phyloP scores from a whole-genome alignment of 2,329 filamentous ascomycete species.

The Cladophialophora bantiana region DNA sequence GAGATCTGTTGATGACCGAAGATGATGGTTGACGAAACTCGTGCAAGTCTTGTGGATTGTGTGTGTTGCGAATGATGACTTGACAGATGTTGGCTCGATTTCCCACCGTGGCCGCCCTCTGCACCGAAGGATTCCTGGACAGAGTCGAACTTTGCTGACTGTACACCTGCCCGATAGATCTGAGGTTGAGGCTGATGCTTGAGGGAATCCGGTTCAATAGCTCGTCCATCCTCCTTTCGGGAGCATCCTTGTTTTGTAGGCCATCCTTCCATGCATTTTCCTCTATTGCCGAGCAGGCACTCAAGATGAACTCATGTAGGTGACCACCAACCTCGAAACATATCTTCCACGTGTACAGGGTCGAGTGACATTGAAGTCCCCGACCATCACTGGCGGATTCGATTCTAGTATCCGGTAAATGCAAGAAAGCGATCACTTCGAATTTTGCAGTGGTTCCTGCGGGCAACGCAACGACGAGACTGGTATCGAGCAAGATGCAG shows the following conservation, averaged over 20 bases:
- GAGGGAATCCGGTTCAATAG: conserved; percentile 58
- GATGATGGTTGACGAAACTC: conserved; percentile 47
- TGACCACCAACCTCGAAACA: conserved; percentile 79
- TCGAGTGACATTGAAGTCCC: conserved; percentile 85
- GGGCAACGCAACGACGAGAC: conserved; percentile 76
- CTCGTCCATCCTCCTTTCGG: conserved; percentile 15
- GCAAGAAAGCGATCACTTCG: conserved; percentile 75
- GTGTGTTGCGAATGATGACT: conserved; percentile 87
- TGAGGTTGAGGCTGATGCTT: conserved; percentile 73
- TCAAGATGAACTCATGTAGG: conserved; percentile 84
- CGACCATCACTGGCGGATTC: conserved; percentile 78
- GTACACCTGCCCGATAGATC: conserved; percentile 76
- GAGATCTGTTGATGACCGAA: conserved; percentile 72
- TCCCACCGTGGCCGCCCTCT: conserved; percentile 76
- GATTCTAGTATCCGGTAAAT: conserved; percentile 69
- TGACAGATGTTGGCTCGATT: conserved; percentile 73
- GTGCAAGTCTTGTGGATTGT: conserved; percentile 66
- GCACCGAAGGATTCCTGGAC: conserved; percentile 70
- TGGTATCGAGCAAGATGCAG: conserved; percentile 81
- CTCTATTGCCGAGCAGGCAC: conserved; percentile 81
- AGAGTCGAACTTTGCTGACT: conserved; percentile 66
- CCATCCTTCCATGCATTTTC: conserved; percentile 79
- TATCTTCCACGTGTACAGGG: conserved; percentile 89
- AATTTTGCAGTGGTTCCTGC: conserved; percentile 72
- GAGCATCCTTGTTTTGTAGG: conserved; percentile 59